These are phyloP conservation scores for Fusarium armeniacum DNA, from an alignment of 2,329 filamentous ascomycete species.

Conservation along the genomic window DNA sequence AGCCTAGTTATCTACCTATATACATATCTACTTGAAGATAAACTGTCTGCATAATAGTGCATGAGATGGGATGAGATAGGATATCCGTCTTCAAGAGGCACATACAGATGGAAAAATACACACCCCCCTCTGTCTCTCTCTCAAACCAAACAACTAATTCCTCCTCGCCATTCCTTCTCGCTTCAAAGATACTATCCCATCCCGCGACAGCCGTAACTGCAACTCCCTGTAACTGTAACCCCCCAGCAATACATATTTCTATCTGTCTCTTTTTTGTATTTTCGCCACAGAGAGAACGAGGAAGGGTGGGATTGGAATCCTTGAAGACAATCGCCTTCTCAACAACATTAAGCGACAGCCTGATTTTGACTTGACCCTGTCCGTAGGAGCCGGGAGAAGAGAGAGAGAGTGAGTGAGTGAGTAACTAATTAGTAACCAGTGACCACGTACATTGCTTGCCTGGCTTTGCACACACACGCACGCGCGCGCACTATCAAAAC, in stretches of 20 bases:
- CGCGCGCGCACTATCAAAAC: conserved; percentile 1
- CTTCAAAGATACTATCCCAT: too few relatives aligned
- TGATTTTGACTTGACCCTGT: conserved; percentile 5
- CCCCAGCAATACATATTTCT: neutral
- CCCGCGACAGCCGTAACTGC: neutral
- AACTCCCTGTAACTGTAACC: neutral
- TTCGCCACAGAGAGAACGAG: neutral
- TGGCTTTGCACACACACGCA: neutral
- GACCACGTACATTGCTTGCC: conserved; percentile 14
- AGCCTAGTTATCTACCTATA: conserved; percentile 7
- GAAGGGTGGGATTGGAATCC: conserved; percentile 1
- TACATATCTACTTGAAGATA: neutral
- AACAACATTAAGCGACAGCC: conserved; percentile 10
- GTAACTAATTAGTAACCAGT: neutral
- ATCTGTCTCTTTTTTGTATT: neutral
- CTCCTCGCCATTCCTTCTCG: neutral
- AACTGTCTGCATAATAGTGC: neutral
- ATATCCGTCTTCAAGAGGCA: neutral
- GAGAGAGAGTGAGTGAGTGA: neutral
- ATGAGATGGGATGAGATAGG: neutral
- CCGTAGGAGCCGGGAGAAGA: conserved; percentile 6
- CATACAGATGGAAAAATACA: neutral
- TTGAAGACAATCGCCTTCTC: conserved; percentile 6
- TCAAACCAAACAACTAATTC: neutral
- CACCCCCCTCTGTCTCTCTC: conserved; percentile 1